Evolutionary conservation across 805 yeast species (phyloP).

Genomic region (Candida easanensis): DNA sequence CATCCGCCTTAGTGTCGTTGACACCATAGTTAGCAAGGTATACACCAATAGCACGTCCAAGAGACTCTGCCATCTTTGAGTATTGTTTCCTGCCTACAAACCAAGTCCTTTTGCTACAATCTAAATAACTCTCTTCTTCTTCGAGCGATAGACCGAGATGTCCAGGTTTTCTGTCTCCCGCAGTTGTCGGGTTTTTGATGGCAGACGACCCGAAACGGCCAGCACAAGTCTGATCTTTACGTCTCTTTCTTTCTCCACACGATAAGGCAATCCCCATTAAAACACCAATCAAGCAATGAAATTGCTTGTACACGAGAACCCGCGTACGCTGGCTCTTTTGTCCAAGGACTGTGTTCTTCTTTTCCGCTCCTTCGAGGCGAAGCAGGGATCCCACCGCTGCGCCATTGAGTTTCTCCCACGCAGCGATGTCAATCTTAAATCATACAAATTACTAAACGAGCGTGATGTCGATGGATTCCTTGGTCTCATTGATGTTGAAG

Average conservation of each 20-base stretch:
- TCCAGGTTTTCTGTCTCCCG: no score
- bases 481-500: conserved; percentile 72
- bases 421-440: conserved; percentile 34
- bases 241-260: no score
- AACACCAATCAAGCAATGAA: no score
- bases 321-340: conserved; percentile 40
- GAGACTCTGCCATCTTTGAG: neutral
- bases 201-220: no score
- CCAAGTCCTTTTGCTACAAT: no score
- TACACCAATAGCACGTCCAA: neutral
- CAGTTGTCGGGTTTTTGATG: no score
- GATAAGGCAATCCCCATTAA: no score
- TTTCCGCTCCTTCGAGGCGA: conserved; percentile 38
- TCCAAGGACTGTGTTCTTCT: conserved; percentile 45
- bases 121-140: no score
- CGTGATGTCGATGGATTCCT: conserved; percentile 63
- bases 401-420: conserved; percentile 48
- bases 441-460: conserved; percentile 41
- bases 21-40: conserved; percentile 39
- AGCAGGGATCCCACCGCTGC: conserved; percentile 34
- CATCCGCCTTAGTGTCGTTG: conserved; percentile 30
- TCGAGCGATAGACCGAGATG: no score
- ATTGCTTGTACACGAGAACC: conserved; percentile 33
- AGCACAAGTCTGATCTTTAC: no score
- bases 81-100: no score